phyloP scores from a whole-genome alignment of 73 alveolate species.

The Symbiodinium pilosum region DNA sequence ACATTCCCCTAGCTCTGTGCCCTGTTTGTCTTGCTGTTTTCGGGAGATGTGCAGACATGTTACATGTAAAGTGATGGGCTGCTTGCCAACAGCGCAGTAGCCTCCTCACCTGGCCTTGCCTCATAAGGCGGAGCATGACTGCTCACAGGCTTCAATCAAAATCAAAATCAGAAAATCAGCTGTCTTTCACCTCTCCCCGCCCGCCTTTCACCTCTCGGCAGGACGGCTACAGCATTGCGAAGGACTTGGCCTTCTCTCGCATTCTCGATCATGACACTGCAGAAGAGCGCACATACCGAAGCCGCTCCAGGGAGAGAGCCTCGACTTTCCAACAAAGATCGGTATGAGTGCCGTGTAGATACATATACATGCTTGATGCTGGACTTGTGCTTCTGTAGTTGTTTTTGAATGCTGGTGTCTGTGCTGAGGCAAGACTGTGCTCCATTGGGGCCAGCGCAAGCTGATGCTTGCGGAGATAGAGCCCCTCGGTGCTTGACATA shows the following conservation, averaged over 20 bases:
- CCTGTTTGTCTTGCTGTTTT: no score
- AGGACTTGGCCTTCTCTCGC: conserved; percentile 29
- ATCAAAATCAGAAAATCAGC: no score
- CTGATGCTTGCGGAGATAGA: conserved; percentile 69
- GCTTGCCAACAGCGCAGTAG: no score
- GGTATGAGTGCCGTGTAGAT: neutral
- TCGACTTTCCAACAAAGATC: neutral
- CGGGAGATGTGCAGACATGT: no score
- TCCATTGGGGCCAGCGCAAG: conserved; percentile 89
- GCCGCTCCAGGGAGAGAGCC: conserved; percentile 32
- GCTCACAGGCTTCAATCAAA: neutral
- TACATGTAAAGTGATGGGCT: no score
- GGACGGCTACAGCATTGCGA: conserved; percentile 59
- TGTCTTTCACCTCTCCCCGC: no score
- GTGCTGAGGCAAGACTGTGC: conserved; percentile 29
- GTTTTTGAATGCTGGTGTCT: no score
- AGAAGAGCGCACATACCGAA: conserved; percentile 39
- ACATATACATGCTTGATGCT: no score
- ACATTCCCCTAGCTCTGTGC: no score
- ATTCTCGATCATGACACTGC: conserved; percentile 28
- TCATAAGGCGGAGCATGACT: neutral
- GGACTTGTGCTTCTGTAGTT: no score
- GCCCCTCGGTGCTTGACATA: neutral
- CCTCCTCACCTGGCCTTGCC: no score
- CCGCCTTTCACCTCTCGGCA: neutral